phyloP scores from a whole-genome alignment of 129 eudicot species.

The Flaveria sonorensis region DNA sequence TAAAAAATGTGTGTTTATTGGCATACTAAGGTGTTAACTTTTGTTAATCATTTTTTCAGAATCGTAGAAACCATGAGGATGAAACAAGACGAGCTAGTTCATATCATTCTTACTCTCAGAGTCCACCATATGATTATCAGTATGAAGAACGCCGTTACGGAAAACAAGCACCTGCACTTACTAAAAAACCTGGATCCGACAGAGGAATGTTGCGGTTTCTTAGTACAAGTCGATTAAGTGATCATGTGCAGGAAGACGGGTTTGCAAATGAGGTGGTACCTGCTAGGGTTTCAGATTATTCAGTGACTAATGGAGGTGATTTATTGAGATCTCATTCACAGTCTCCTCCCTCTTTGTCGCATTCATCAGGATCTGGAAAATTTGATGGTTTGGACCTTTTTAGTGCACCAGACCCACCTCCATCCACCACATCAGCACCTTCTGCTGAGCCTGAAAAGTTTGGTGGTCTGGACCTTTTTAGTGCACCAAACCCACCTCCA shows the following conservation, averaged over 20 bases:
- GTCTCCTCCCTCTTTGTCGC: conserved; percentile 26
- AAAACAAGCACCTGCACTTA: conserved; percentile 68
- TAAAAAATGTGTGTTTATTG: neutral
- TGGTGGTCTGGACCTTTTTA: conserved; percentile 24
- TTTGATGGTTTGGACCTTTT: conserved; percentile 28
- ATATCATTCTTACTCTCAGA: conserved; percentile 95
- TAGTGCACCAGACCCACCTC: conserved; percentile 39
- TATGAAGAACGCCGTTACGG: conserved; percentile 94
- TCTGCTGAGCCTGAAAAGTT: conserved; percentile 33
- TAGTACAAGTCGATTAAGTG: conserved; percentile 76
- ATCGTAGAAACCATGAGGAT: conserved; percentile 54
- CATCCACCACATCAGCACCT: conserved; percentile 42
- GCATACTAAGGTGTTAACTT: neutral
- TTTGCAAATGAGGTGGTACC: conserved; percentile 75
- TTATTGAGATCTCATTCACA: conserved; percentile 47
- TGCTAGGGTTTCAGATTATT: conserved; percentile 71
- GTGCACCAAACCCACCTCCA: conserved; percentile 43
- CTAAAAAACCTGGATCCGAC: conserved; percentile 91
- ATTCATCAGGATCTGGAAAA: conserved; percentile 23
- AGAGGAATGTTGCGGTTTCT: conserved; percentile 69
- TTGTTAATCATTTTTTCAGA: conserved; percentile 46
- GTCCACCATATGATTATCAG: conserved; percentile 98
- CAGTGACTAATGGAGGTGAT: conserved; percentile 72
- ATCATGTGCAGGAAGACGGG: conserved; percentile 61
- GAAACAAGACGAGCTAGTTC: conserved; percentile 96